Evolutionary conservation across 164 flowering plant species (phyloP).

Genomic region (Kalanchoe fedtschenkoi): DNA sequence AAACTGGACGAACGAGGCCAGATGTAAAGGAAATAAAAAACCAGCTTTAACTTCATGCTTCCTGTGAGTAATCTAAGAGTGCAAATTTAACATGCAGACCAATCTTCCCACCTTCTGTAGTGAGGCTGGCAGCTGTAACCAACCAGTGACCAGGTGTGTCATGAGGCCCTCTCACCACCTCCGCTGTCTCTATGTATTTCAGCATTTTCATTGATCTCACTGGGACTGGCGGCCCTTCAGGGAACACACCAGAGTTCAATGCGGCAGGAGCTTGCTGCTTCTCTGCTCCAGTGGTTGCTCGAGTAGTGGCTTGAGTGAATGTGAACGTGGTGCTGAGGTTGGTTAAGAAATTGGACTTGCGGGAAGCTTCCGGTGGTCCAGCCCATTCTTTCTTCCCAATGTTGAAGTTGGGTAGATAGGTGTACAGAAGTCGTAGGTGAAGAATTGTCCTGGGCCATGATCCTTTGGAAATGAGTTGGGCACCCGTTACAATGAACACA

Average conservation of each 20-base stretch:
- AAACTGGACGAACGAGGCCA: not conserved
- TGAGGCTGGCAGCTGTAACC: conserved; percentile 65
- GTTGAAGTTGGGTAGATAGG: conserved; percentile 49
- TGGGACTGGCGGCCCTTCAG: conserved; percentile 69
- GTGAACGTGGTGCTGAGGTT: conserved; percentile 59
- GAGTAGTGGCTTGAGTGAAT: conserved; percentile 27
- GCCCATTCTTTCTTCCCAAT: conserved; percentile 69
- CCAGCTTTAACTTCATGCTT: not conserved
- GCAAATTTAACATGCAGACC: conserved; percentile 72
- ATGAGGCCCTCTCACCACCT: conserved; percentile 64
- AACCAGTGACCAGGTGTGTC: conserved; percentile 81
- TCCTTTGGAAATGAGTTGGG: conserved; percentile 63
- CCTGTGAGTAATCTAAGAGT: conserved; percentile 38
- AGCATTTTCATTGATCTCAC: conserved; percentile 42
- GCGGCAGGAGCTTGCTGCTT: conserved; percentile 35
- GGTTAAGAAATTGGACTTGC: conserved; percentile 49
- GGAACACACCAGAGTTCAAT: conserved; percentile 68
- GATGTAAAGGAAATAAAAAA: not conserved
- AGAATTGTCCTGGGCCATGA: conserved; percentile 64
- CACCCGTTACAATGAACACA: conserved; percentile 77
- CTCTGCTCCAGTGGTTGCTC: conserved; percentile 15
- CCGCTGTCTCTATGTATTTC: conserved; percentile 48
- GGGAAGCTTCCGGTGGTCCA: conserved; percentile 42
- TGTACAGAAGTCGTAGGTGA: conserved; percentile 68
- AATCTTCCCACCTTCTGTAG: conserved; percentile 54